A percentile compares a stretch with the other conserved stretches of the same genome.
These are phyloP conservation scores for Cyclotella baltica DNA, from an alignment of 108 stramenopile species.

Conservation along the genomic window DNA sequence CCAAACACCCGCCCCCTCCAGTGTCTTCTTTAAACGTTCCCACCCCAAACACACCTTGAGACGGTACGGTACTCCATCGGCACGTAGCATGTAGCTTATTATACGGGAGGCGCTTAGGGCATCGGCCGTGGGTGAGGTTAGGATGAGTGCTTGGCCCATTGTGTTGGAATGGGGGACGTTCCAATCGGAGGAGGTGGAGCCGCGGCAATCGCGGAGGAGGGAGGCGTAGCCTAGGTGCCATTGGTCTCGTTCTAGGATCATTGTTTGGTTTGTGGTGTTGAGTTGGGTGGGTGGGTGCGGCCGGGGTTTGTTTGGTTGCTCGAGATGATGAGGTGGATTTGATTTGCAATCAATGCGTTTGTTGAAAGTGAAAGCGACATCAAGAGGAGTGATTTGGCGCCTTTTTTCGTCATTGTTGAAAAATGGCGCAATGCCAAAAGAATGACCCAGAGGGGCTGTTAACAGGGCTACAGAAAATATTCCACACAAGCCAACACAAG, in stretches of 20 bases:
- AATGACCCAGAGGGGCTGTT: too few relatives aligned
- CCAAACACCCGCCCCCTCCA: constrained; percentile 4
- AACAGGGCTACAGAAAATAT: too few relatives aligned
- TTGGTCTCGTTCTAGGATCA: constrained; percentile 79
- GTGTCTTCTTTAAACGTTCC: constrained; percentile 10
- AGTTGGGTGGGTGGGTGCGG: neutral
- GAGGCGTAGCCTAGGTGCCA: constrained; percentile 84
- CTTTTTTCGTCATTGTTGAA: too few relatives aligned
- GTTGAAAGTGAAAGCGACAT: too few relatives aligned
- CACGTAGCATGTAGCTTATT: constrained; percentile 73
- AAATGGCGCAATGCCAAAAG: too few relatives aligned
- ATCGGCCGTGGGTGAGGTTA: constrained; percentile 78
- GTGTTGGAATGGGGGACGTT: constrained; percentile 1
- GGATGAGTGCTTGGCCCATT: constrained; percentile 60
- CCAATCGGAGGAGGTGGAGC: neutral
- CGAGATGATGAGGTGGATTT: neutral
- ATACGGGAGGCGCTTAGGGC: constrained; percentile 82
- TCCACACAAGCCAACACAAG: too few relatives aligned
- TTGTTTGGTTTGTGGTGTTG: constrained; percentile 13
- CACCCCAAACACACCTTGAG: constrained; percentile 64
- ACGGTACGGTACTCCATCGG: constrained; percentile 78
- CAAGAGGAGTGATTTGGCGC: too few relatives aligned
- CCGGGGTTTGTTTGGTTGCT: too few relatives aligned
- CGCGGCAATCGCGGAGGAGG: constrained; percentile 77
- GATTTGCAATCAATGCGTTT: too few relatives aligned